These are phyloP conservation scores for Grifola frondosa DNA, from an alignment of 1,284 basidiomycete genomes.

Conservation along the genomic window DNA sequence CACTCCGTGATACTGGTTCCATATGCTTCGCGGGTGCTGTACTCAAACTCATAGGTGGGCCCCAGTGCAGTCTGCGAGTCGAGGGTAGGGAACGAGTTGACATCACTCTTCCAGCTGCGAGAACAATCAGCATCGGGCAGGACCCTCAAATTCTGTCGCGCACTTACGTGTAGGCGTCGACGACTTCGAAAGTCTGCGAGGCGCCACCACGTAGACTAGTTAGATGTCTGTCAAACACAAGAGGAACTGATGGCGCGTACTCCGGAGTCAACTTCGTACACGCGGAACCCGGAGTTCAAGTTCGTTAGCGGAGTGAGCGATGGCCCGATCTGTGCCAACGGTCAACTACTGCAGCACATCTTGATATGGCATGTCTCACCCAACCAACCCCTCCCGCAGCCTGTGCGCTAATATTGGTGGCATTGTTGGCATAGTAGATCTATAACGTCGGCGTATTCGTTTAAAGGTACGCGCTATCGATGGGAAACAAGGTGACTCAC, in stretches of 20 bases:
- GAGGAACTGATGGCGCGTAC: slow-evolving; percentile 37
- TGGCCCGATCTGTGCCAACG: slow-evolving; percentile 52
- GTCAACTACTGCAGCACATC: neutral
- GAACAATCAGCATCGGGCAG: neutral
- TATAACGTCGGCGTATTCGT: slow-evolving; percentile 23
- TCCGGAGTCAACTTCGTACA: slow-evolving; percentile 76
- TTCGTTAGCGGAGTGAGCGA: slow-evolving; percentile 74
- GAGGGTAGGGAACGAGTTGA: slow-evolving; percentile 53
- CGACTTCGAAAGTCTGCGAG: slow-evolving; percentile 65
- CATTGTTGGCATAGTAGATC: slow-evolving; percentile 79
- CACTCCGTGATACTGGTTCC: slow-evolving; percentile 61
- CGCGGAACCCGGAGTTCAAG: slow-evolving; percentile 76
- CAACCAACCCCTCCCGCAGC: slow-evolving; percentile 61
- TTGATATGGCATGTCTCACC: slow-evolving; percentile 31
- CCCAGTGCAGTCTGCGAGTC: slow-evolving; percentile 57
- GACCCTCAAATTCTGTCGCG: slow-evolving; percentile 9
- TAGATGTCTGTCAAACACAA: slow-evolving; percentile 4
- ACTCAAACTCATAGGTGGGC: slow-evolving; percentile 69
- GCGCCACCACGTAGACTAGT: no score
- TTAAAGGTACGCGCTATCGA: neutral
- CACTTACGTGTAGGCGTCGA: slow-evolving; percentile 72
- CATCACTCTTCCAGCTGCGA: slow-evolving; percentile 61
- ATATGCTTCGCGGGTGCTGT: slow-evolving; percentile 70
- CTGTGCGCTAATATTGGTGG: slow-evolving; percentile 53
- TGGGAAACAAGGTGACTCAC: slow-evolving; percentile 35